A percentile compares a stretch with the other conserved stretches of the same genome.
These are phyloP conservation scores for Handroanthus guayacan DNA, from an alignment of 257 asterid genomes.

Conservation along the genomic window DNA sequence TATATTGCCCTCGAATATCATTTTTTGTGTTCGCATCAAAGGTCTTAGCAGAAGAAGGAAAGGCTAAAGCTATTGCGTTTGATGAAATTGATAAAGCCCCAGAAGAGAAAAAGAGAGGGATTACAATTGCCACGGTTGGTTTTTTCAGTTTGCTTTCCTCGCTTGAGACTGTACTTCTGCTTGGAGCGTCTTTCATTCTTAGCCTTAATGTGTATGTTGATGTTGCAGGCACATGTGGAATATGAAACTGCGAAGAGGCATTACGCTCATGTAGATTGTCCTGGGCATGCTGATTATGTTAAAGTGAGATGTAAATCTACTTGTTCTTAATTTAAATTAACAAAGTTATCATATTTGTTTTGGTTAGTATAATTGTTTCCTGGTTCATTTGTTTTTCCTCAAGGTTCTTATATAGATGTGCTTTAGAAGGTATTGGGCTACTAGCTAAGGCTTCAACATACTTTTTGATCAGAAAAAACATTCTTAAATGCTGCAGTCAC, in stretches of 20 bases:
- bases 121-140: constrained; percentile 87
- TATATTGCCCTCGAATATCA: constrained; percentile 1
- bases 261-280: constrained; percentile 98
- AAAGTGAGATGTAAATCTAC: constrained; percentile 57
- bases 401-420: not conserved
- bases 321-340: not conserved
- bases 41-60: constrained; percentile 92
- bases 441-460: constrained; percentile 4
- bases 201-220: constrained; percentile 32
- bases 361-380: not conserved
- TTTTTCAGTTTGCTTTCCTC: constrained; percentile 5
- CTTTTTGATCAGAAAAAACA: constrained; percentile 6
- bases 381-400: not conserved
- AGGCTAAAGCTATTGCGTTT: constrained; percentile 89
- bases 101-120: constrained; percentile 96
- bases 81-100: constrained; percentile 99
- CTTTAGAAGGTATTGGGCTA: constrained; percentile 15
- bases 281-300: constrained; percentile 97
- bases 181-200: not conserved
- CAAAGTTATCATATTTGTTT: constrained; percentile 1
- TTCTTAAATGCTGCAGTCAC: constrained; percentile 8
- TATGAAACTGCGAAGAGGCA: constrained; percentile 92
- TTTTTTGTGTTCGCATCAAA: constrained; percentile 33
- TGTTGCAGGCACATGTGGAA: constrained; percentile 92
- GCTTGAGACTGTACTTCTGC: constrained; percentile 3